These are phyloP conservation scores for Pseudocercospora crystallina DNA, from an alignment of 2,329 filamentous ascomycete genomes.

Conservation along the genomic window DNA sequence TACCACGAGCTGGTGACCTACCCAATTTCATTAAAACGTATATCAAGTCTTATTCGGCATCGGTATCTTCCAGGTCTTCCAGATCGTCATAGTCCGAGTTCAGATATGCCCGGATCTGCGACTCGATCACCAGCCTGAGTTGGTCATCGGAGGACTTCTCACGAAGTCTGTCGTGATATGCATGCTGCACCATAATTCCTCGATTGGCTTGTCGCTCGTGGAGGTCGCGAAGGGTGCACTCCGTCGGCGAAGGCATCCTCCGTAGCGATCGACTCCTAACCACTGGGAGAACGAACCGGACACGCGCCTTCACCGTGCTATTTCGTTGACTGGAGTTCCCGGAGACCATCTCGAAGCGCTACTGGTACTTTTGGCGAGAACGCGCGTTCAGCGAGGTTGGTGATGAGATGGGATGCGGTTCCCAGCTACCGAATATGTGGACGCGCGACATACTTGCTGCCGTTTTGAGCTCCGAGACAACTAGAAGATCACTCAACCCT, in stretches of 20 bases:
- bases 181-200: background rate
- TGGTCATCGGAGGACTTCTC: slow-evolving; percentile 8
- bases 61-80: slow-evolving; percentile 5
- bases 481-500: too few species aligned
- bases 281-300: too few species aligned
- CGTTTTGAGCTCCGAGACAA: too few species aligned
- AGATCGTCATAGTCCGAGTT: slow-evolving; percentile 5
- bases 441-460: too few species aligned
- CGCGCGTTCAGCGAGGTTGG: too few species aligned
- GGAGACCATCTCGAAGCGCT: too few species aligned
- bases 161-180: background rate
- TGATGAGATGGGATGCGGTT: too few species aligned
- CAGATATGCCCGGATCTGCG: slow-evolving; percentile 4
- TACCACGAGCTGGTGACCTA: background rate
- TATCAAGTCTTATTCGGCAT: background rate
- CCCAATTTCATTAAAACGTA: background rate
- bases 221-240: background rate
- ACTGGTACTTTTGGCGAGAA: too few species aligned
- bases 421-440: too few species aligned
- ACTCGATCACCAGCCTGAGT: slow-evolving; percentile 5
- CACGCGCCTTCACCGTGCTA: too few species aligned
- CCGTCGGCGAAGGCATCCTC: background rate
- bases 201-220: background rate
- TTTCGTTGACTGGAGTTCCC: too few species aligned
- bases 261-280: background rate